Percentiles rank a stretch among this genome's conserved stretches.
Conservation (phyloP, 2,329 filamentous ascomycete species). For the Penicillium sp. region DNA sequence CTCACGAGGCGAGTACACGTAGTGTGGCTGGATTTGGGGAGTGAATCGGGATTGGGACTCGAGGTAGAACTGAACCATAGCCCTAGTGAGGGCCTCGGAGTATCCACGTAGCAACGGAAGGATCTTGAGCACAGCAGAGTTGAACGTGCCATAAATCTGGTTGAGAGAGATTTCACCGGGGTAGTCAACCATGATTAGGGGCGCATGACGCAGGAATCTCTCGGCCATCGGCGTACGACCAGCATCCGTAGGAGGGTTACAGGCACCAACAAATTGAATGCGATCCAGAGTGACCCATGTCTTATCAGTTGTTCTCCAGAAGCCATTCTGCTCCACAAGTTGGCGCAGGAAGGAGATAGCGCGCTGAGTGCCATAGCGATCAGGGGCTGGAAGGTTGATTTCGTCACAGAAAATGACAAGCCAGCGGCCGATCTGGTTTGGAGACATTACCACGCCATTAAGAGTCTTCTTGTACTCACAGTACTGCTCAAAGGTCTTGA, state of each 20-base stretch:
- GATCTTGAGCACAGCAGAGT: conserved; percentile 92
- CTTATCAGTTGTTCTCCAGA: conserved; percentile 97
- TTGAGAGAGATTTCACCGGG: conserved; percentile 90
- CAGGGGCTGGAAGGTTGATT: conserved; percentile 96
- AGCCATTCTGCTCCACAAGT: conserved; percentile 96
- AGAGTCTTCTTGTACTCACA: conserved; percentile 99
- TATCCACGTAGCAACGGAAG: conserved; percentile 93
- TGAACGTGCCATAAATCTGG: conserved; percentile 99
- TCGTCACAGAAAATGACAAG: conserved; percentile 98
- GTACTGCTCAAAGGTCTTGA: conserved; percentile 99
- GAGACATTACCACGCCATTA: conserved; percentile 91
- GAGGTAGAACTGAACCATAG: conserved; percentile 96
- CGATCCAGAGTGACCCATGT: conserved; percentile 96
- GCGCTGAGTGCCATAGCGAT: conserved; percentile 95
- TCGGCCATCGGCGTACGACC: conserved; percentile 92
- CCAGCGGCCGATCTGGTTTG: conserved; percentile 95
- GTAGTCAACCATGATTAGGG: conserved; percentile 99
- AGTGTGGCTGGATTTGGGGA: conserved; percentile 94
- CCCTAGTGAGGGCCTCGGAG: conserved; percentile 86
- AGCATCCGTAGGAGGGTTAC: conserved; percentile 95
- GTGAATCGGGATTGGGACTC: conserved; percentile 95
- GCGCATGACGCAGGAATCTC: conserved; percentile 91
- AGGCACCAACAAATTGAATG: conserved; percentile 98
- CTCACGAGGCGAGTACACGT: conserved; percentile 98
- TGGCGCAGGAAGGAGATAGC: conserved; percentile 97